These are phyloP conservation scores for Protostelium mycophagum DNA, from an alignment of 78 protist genomes.

Conservation along the genomic window DNA sequence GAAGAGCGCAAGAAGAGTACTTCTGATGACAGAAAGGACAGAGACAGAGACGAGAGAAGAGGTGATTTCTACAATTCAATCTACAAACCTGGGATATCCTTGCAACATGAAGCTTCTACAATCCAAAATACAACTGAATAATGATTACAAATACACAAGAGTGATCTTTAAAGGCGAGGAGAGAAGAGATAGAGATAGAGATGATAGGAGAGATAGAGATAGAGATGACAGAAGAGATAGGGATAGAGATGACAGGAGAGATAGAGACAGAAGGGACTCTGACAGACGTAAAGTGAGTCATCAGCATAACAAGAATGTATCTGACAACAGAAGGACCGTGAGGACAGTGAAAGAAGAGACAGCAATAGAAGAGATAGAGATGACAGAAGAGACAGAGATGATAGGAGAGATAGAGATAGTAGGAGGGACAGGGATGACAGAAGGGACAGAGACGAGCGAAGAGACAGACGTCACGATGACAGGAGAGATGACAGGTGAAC, in stretches of 20 bases:
- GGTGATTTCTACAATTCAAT: neutral
- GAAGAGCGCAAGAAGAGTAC: neutral
- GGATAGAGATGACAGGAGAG: slow-evolving; percentile 4
- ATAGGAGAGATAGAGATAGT: slow-evolving; percentile 5
- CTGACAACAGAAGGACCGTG: too few species aligned
- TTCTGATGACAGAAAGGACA: neutral
- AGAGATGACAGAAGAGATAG: slow-evolving; percentile 16
- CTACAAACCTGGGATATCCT: too few species aligned
- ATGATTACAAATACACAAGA: neutral
- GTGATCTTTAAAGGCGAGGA: slow-evolving; percentile 28
- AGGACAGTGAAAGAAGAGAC: neutral
- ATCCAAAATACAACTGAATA: slow-evolving; percentile 5
- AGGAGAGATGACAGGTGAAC: slow-evolving; percentile 1
- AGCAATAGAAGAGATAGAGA: slow-evolving; percentile 1
- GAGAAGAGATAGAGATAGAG: slow-evolving; percentile 6
- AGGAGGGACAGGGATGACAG: slow-evolving; percentile 14
- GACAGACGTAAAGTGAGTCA: neutral
- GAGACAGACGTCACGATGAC: neutral
- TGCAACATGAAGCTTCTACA: neutral
- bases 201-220: slow-evolving; percentile 5
- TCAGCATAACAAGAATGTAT: slow-evolving; percentile 5
- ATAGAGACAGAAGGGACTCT: neutral
- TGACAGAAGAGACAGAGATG: slow-evolving; percentile 19
- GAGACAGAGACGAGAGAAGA: slow-evolving; percentile 14
- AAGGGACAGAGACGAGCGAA: neutral